A percentile compares a stretch with the other conserved stretches of the same genome.
These are phyloP conservation scores for Nevesoporus exiguus DNA, from an alignment of 768 basidiomycete genomes.

Conservation along the genomic window DNA sequence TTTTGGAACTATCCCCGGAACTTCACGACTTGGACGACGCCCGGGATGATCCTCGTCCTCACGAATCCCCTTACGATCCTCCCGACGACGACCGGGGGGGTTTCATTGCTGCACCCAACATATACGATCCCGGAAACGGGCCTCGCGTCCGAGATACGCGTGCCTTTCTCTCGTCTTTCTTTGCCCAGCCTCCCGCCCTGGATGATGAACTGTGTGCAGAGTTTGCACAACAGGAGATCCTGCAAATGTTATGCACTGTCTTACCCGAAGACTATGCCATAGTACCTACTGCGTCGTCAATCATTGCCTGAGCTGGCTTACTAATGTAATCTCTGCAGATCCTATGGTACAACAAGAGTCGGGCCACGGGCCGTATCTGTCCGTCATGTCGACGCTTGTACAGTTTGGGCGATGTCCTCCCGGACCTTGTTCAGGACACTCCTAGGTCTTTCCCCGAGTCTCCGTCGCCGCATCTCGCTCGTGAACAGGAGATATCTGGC, in stretches of 20 bases:
- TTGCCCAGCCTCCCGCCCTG: constrained; percentile 61
- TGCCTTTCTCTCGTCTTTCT: constrained; percentile 64
- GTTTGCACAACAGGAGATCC: constrained; percentile 71
- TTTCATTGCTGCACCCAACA: constrained; percentile 51
- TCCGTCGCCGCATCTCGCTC: constrained; percentile 40
- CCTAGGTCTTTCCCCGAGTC: constrained; percentile 15
- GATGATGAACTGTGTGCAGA: constrained; percentile 71
- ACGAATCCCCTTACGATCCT: constrained; percentile 3
- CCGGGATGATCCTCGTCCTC: constrained; percentile 6
- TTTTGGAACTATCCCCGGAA: neutral
- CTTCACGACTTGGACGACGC: constrained; percentile 5
- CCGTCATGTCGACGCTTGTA: constrained; percentile 77
- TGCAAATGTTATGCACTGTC: constrained; percentile 67
- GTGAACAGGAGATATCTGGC: constrained; percentile 73
- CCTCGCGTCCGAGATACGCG: constrained; percentile 67
- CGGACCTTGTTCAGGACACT: constrained; percentile 39
- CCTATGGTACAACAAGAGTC: constrained; percentile 84
- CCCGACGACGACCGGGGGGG: constrained; percentile 5
- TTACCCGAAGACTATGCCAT: constrained; percentile 70
- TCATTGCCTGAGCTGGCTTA: neutral
- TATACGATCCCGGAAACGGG: constrained; percentile 76
- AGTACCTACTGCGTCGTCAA: constrained; percentile 62
- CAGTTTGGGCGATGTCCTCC: constrained; percentile 60
- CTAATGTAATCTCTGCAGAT: constrained; percentile 41
- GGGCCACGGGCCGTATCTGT: constrained; percentile 65